A percentile compares a stretch with the other conserved stretches of the same genome.
Evolutionary conservation across 1,284 basidiomycete genomes (phyloP).

Genomic region (Boletus coffeatus): DNA sequence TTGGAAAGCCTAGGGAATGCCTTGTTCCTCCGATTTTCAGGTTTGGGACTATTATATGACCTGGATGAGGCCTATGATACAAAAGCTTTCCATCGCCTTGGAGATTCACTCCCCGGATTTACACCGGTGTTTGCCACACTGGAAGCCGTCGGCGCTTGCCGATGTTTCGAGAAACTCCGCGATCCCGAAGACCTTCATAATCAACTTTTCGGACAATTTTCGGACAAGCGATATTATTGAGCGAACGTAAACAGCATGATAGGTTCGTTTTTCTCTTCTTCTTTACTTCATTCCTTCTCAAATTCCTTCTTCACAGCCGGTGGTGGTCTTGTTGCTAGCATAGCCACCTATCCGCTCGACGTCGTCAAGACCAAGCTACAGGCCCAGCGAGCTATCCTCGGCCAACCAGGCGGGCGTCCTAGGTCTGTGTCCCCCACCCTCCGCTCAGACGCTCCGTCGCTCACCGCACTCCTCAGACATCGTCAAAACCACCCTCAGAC

Average conservation of each 20-base stretch:
- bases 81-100: too few species aligned
- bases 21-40: too few species aligned
- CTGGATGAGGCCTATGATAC: too few species aligned
- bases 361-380: conserved; percentile 97
- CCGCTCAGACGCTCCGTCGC: conserved; percentile 8
- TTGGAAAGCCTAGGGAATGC: too few species aligned
- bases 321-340: conserved; percentile 85
- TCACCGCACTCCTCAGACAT: conserved; percentile 47
- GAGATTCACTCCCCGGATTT: too few species aligned
- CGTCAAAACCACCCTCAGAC: conserved; percentile 61
- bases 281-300: not conserved
- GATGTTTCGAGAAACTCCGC: too few species aligned
- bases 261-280: conserved; percentile 34
- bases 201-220: too few species aligned
- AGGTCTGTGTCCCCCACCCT: conserved; percentile 41
- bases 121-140: too few species aligned
- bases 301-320: conserved; percentile 41
- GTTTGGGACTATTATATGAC: too few species aligned
- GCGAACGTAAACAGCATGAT: conserved; percentile 71
- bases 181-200: too few species aligned
- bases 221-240: too few species aligned
- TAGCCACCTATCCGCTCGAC: conserved; percentile 96
- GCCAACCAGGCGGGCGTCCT: conserved; percentile 64
- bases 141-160: too few species aligned
- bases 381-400: conserved; percentile 71